phyloP scores from a whole-genome alignment of 139 green algal genomes.

The Chlamydomonas sp. region DNA sequence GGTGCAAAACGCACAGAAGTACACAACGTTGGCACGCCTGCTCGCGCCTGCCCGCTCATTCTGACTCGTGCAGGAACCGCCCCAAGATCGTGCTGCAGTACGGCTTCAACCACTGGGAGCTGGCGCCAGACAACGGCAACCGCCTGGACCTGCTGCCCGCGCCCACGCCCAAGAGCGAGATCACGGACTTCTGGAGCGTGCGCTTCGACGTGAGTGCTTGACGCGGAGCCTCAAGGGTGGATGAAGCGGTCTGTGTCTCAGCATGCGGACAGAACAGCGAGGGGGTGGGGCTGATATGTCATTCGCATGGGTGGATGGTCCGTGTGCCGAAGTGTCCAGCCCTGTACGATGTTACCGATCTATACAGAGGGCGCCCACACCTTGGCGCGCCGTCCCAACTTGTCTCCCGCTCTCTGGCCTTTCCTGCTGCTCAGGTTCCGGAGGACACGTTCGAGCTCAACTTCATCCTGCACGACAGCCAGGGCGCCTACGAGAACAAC shows the following conservation, averaged over 20 bases:
- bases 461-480: constrained; percentile 82
- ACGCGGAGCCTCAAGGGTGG: background rate
- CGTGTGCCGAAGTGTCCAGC: no score
- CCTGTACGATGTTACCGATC: no score
- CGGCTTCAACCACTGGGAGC: constrained; percentile 82
- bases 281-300: no score
- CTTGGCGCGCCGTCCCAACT: no score
- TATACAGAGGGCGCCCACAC: no score
- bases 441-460: constrained; percentile 82
- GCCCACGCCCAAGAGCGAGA: constrained; percentile 47
- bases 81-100: constrained; percentile 61
- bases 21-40: background rate
- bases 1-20: no score
- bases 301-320: no score
- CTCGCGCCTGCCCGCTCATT: background rate
- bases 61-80: constrained; percentile 41
- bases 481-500: constrained; percentile 61
- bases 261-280: no score
- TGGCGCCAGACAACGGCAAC: constrained; percentile 50
- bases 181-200: constrained; percentile 64
- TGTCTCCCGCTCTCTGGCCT: background rate
- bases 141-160: constrained; percentile 60
- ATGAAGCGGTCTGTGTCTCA: no score
- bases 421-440: constrained; percentile 48
- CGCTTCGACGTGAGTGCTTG: constrained; percentile 30